These are phyloP conservation scores for Colletotrichum acutatum DNA, from an alignment of 2,329 filamentous ascomycete genomes.

Conservation along the genomic window DNA sequence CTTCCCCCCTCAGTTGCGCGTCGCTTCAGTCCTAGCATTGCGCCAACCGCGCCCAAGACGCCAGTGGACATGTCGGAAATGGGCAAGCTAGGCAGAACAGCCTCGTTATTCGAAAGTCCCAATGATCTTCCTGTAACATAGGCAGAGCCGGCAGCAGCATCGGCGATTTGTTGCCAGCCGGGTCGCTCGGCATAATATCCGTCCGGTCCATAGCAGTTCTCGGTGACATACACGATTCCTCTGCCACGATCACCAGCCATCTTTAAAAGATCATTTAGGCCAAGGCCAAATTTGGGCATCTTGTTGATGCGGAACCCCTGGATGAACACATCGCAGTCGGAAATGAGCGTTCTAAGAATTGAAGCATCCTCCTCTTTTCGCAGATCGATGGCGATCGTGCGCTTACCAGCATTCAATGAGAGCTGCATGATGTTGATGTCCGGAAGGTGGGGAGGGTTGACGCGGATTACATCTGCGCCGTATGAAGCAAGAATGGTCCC, in stretches of 20 bases:
- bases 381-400: slow-evolving; percentile 59
- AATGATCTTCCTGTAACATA: slow-evolving; percentile 45
- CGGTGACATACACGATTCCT: slow-evolving; percentile 28
- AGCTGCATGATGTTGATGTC: slow-evolving; percentile 54
- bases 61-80: slow-evolving; percentile 50
- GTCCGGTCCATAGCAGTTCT: slow-evolving; percentile 29
- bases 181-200: slow-evolving; percentile 29
- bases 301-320: slow-evolving; percentile 62
- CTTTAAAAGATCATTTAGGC: slow-evolving; percentile 50
- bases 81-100: slow-evolving; percentile 45
- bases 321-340: slow-evolving; percentile 63
- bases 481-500: slow-evolving; percentile 54
- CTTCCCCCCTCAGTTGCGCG: slow-evolving; percentile 45
- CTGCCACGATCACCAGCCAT: slow-evolving; percentile 42
- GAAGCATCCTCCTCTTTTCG: slow-evolving; percentile 51
- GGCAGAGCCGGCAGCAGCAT: slow-evolving; percentile 45
- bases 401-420: slow-evolving; percentile 59
- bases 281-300: slow-evolving; percentile 54
- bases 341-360: slow-evolving; percentile 53
- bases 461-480: slow-evolving; percentile 58
- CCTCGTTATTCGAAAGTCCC: slow-evolving; percentile 41
- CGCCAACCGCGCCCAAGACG: slow-evolving; percentile 44
- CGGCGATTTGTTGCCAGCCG: slow-evolving; percentile 29
- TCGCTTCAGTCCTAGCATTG: slow-evolving; percentile 46
- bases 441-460: slow-evolving; percentile 54